Evolutionary conservation across 495 filamentous ascomycete genomes (phyloP).

Genomic region (Tuber brumale): DNA sequence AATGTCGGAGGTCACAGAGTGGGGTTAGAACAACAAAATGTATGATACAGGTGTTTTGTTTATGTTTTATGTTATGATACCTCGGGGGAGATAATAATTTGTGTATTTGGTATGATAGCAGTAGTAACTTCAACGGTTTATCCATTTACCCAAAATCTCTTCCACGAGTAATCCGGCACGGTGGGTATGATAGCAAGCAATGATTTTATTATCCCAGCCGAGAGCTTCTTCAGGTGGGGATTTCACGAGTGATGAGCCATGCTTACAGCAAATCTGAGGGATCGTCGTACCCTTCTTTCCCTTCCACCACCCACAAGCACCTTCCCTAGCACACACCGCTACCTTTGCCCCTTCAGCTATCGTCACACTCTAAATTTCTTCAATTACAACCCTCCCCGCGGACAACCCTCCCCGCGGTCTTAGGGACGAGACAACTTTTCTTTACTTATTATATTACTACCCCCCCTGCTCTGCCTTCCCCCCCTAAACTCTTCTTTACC

Average conservation of each 20-base stretch:
- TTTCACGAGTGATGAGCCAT: neutral
- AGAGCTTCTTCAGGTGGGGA: neutral
- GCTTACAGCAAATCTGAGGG: no score
- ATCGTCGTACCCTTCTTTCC: neutral
- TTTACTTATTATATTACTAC: no score
- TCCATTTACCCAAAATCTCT: neutral
- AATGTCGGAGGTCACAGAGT: neutral
- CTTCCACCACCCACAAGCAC: neutral
- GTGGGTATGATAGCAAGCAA: neutral
- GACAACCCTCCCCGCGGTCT: neutral
- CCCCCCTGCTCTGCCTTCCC: neutral
- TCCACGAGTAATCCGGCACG: neutral
- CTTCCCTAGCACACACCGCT: neutral
- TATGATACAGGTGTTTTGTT: neutral
- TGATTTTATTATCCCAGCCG: neutral
- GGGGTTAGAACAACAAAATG: neutral
- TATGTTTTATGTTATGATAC: no score
- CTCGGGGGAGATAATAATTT: neutral
- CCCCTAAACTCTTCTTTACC: neutral
- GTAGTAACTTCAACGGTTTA: neutral
- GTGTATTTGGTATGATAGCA: neutral
- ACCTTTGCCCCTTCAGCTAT: neutral
- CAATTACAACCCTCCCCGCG: neutral
- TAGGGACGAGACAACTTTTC: no score
- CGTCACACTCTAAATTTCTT: neutral